Evolutionary conservation across 2,329 filamentous ascomycete species (phyloP).

Genomic region (Emmonsiellopsis sp.): DNA sequence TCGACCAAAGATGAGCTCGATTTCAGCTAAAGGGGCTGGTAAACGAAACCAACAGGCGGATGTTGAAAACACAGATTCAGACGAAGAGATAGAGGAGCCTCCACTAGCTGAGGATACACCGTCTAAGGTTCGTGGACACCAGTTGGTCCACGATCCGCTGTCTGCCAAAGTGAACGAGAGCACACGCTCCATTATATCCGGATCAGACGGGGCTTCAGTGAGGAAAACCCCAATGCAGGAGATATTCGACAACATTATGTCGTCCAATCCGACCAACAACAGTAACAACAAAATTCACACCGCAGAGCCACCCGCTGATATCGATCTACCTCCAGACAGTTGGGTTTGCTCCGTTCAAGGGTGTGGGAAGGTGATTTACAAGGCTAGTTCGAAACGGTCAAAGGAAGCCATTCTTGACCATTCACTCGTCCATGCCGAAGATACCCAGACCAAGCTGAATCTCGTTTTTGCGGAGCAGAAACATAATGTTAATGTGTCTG

Average conservation of each 20-base stretch:
- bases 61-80: slow-evolving; percentile 15
- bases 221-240: slow-evolving; percentile 23
- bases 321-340: slow-evolving; percentile 20
- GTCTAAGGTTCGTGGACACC: slow-evolving; percentile 25
- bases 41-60: slow-evolving; percentile 30
- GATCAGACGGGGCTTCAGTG: slow-evolving; percentile 16
- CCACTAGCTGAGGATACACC: slow-evolving; percentile 24
- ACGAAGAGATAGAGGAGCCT: slow-evolving; percentile 24
- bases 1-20: slow-evolving; percentile 31
- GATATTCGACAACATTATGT: slow-evolving; percentile 4
- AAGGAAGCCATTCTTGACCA: slow-evolving; percentile 26
- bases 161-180: slow-evolving; percentile 23
- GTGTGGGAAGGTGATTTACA: slow-evolving; percentile 24
- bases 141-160: slow-evolving; percentile 24
- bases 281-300: background rate
- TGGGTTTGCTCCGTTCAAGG: slow-evolving; percentile 26
- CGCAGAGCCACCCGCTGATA: background rate
- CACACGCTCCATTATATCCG: slow-evolving; percentile 22
- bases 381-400: slow-evolving; percentile 24
- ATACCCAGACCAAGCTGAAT: slow-evolving; percentile 27
- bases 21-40: slow-evolving; percentile 29
- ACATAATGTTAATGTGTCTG: slow-evolving; percentile 23
- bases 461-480: slow-evolving; percentile 28
- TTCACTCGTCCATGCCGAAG: slow-evolving; percentile 25
- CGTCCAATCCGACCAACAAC: slow-evolving; percentile 15